These are phyloP conservation scores for Fusarium floridanum DNA, from an alignment of 2,329 filamentous ascomycete genomes.

Conservation along the genomic window DNA sequence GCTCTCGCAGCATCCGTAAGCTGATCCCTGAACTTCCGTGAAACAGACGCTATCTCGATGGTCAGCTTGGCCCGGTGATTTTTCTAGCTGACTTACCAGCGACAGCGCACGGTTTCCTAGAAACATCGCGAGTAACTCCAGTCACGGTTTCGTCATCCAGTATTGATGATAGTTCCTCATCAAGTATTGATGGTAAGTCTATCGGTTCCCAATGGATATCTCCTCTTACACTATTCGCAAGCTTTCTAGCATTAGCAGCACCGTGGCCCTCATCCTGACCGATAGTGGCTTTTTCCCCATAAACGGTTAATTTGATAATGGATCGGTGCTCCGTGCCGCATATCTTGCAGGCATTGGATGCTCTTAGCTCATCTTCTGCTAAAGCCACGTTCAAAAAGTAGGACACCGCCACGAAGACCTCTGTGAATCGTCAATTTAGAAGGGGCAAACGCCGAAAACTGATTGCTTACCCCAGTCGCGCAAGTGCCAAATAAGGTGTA, in stretches of 20 bases:
- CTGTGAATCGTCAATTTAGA: constrained; percentile 1
- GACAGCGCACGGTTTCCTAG: neutral
- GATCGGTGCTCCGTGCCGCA: neutral
- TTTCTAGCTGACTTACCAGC: neutral
- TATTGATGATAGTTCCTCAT: neutral
- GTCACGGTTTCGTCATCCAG: neutral
- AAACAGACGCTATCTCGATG: constrained; percentile 15
- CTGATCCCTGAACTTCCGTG: neutral
- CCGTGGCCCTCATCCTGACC: neutral
- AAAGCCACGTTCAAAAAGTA: neutral
- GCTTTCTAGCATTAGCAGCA: neutral
- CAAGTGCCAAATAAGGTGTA: constrained; percentile 21
- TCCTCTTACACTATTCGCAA: neutral
- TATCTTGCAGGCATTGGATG: neutral
- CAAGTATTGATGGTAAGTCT: neutral
- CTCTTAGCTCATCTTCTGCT: neutral
- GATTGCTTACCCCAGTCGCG: constrained; percentile 11
- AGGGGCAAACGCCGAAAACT: neutral
- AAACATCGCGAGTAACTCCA: neutral
- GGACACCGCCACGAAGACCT: neutral
- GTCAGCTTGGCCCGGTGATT: neutral
- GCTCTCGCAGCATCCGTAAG: constrained; percentile 5
- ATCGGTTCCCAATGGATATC: neutral
- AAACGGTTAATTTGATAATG: neutral
- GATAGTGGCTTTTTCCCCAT: neutral